Conservation (phyloP, 1,284 basidiomycete species). For the Puccinia triticina region DNA sequence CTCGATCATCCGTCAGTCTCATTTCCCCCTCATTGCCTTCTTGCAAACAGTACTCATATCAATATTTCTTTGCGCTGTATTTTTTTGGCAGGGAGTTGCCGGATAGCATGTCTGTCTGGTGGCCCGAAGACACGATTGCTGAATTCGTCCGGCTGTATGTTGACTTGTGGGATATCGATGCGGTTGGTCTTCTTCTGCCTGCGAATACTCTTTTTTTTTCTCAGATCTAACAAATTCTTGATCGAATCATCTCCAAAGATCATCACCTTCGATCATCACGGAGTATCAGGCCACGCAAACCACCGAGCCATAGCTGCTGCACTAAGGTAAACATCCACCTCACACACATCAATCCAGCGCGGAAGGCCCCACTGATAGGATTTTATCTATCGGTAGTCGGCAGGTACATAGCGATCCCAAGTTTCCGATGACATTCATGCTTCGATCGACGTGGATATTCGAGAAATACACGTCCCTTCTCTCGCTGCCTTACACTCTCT, state of each 20-base stretch:
- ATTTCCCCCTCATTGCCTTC: no score
- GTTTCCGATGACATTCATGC: conserved; percentile 45
- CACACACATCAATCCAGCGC: no score
- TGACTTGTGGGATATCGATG: conserved; percentile 43
- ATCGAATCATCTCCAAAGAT: conserved; percentile 12
- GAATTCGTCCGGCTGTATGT: conserved; percentile 47
- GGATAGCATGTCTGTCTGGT: conserved; percentile 51
- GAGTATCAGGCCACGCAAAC: conserved; percentile 45
- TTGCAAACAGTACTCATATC: no score
- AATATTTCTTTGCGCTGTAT: not conserved
- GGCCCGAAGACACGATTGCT: conserved; percentile 32
- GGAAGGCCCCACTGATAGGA: no score
- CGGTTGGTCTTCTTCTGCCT: conserved; percentile 10
- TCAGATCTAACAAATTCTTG: not conserved
- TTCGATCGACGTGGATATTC: conserved; percentile 9
- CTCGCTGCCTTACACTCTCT: conserved; percentile 32
- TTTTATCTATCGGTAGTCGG: conserved; percentile 11
- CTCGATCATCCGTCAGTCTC: conserved; percentile 47
- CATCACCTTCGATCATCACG: conserved; percentile 50
- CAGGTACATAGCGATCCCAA: conserved; percentile 20
- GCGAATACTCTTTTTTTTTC: not conserved
- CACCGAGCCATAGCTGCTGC: conserved; percentile 45
- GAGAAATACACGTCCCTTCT: conserved; percentile 35
- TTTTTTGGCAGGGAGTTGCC: conserved; percentile 22
- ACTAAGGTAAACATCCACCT: conserved; percentile 22